Percentiles rank a stretch among this genome's conserved stretches.
Conservation (phyloP, 2,329 filamentous ascomycete genomes). For the Aspergillus sp. region DNA sequence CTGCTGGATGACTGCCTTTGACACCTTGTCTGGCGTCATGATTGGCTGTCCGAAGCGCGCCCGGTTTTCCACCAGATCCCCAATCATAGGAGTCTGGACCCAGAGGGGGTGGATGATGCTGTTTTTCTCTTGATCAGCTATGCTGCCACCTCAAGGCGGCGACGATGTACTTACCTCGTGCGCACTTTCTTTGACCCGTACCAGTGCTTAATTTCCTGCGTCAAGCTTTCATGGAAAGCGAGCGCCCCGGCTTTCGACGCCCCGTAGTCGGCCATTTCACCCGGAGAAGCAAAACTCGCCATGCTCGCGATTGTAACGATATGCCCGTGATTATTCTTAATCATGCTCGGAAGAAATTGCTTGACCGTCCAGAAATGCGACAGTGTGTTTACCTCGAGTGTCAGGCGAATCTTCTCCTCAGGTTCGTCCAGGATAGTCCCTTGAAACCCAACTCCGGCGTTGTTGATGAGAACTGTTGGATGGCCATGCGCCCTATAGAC, state of each 20-base stretch:
- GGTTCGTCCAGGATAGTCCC: slow-evolving; percentile 53
- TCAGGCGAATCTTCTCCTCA: slow-evolving; percentile 49
- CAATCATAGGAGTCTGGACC: slow-evolving; percentile 54
- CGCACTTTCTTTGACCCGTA: slow-evolving; percentile 43
- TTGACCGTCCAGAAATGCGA: slow-evolving; percentile 56
- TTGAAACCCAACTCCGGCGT: slow-evolving; percentile 53
- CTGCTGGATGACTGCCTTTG: slow-evolving; percentile 54
- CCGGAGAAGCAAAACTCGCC: slow-evolving; percentile 53
- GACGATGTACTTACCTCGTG: slow-evolving; percentile 34
- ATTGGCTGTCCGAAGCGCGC: slow-evolving; percentile 36
- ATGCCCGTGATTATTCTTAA: slow-evolving; percentile 58
- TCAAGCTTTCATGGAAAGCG: slow-evolving; percentile 55
- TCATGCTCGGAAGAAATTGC: slow-evolving; percentile 58
- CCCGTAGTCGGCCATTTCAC: slow-evolving; percentile 57
- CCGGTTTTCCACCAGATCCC: slow-evolving; percentile 37
- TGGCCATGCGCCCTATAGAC: slow-evolving; percentile 48
- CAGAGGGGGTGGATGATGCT: slow-evolving; percentile 44
- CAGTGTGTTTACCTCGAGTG: slow-evolving; percentile 58
- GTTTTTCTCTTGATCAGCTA: slow-evolving; percentile 6
- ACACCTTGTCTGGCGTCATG: slow-evolving; percentile 47
- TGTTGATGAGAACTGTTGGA: slow-evolving; percentile 55
- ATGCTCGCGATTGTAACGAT: slow-evolving; percentile 60
- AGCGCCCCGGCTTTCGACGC: slow-evolving; percentile 57
- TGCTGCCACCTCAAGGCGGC: no score
- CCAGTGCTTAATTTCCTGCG: slow-evolving; percentile 40